These are phyloP conservation scores for Apiospora pterosperma DNA, from an alignment of 2,329 filamentous ascomycete species.

Conservation along the genomic window DNA sequence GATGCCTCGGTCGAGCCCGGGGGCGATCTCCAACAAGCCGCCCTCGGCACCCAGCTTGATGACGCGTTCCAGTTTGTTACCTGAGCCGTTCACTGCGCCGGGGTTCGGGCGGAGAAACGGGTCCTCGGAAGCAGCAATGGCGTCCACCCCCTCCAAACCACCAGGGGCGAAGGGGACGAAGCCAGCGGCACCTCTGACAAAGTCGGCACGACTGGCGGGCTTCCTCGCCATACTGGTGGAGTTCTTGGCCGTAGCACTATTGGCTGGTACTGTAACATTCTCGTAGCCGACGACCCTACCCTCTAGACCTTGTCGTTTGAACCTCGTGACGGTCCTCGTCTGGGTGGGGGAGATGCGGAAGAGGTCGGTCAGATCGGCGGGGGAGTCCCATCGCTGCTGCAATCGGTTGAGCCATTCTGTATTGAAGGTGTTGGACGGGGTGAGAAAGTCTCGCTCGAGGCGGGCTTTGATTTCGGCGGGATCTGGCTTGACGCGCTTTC, in stretches of 20 bases:
- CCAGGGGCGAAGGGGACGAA: conserved; percentile 94
- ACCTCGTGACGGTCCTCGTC: conserved; percentile 90
- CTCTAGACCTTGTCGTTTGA: conserved; percentile 86
- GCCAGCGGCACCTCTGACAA: conserved; percentile 86
- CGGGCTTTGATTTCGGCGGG: conserved; percentile 63
- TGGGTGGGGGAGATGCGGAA: conserved; percentile 88
- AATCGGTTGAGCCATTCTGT: conserved; percentile 82
- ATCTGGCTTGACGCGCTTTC: conserved; percentile 45
- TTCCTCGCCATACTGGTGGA: conserved; percentile 86
- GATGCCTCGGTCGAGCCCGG: conserved; percentile 77
- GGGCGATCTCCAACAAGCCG: conserved; percentile 75
- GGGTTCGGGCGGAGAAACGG: conserved; percentile 57
- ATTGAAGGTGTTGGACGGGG: conserved; percentile 76
- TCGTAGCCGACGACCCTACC: conserved; percentile 90
- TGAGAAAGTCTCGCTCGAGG: conserved; percentile 75
- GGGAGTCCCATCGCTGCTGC: conserved; percentile 85
- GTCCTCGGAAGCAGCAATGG: conserved; percentile 79
- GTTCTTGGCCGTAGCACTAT: conserved; percentile 89
- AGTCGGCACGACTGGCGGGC: conserved; percentile 81
- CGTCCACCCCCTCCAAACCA: conserved; percentile 82
- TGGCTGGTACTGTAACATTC: conserved; percentile 88
- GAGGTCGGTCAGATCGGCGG: conserved; percentile 76
- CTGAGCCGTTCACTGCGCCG: conserved; percentile 38
- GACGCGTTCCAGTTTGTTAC: conserved; percentile 70
- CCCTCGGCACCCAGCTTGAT: conserved; percentile 78